Conservation (phyloP, 352 stramenopile species). For the Globisporangium echinulatum region DNA sequence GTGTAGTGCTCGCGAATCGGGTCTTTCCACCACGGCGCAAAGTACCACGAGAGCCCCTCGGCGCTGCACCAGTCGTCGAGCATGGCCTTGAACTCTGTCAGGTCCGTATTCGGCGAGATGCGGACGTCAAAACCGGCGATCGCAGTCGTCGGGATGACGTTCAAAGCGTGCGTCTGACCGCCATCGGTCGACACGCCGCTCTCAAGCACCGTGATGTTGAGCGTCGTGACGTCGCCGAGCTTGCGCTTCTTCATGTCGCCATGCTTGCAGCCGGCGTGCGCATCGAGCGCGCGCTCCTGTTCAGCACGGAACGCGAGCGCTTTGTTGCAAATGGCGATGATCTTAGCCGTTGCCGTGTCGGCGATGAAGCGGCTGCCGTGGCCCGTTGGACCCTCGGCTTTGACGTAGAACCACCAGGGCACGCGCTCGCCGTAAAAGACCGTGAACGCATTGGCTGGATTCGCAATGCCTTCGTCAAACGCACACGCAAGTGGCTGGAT, state of each 20-base stretch:
- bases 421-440: constrained; percentile 96
- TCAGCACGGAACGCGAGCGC: constrained; percentile 85
- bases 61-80: constrained; percentile 87
- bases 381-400: constrained; percentile 63
- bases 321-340: constrained; percentile 87
- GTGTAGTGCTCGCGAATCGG: constrained; percentile 48
- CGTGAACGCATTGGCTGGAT: constrained; percentile 84
- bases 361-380: constrained; percentile 95
- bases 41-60: constrained; percentile 72
- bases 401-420: constrained; percentile 91
- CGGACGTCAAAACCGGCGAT: constrained; percentile 90
- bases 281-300: constrained; percentile 79
- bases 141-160: constrained; percentile 90
- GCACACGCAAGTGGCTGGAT: constrained; percentile 86
- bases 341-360: constrained; percentile 92
- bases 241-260: constrained; percentile 87
- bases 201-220: constrained; percentile 92
- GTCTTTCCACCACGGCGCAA: constrained; percentile 21
- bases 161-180: constrained; percentile 84
- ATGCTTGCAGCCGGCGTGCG: constrained; percentile 84
- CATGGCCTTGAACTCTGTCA: constrained; percentile 78
- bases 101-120: constrained; percentile 80
- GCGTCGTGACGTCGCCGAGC: constrained; percentile 90
- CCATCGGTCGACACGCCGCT: constrained; percentile 77
- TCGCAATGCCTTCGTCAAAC: constrained; percentile 94